Evolutionary conservation across 2,329 filamentous ascomycete genomes (phyloP).

Genomic region (Fusarium concolor): DNA sequence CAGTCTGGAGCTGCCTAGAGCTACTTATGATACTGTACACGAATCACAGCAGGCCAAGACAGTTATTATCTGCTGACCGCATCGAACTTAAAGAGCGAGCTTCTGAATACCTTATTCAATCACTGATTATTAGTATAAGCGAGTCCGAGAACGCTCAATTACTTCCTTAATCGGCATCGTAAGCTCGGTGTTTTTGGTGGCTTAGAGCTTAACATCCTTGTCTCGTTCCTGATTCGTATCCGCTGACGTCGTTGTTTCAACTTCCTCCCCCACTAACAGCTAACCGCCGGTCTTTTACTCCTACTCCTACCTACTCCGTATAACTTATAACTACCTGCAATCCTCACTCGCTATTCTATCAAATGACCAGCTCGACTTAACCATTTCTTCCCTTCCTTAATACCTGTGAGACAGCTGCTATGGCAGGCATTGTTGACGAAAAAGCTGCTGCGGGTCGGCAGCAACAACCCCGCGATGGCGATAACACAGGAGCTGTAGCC

Average conservation of each 20-base stretch:
- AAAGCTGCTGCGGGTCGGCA: slow-evolving; percentile 41
- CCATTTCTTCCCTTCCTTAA: background rate
- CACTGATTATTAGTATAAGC: too few relatives aligned
- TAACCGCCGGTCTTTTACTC: background rate
- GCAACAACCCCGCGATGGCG: slow-evolving; percentile 26
- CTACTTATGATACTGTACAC: background rate
- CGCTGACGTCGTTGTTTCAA: slow-evolving; percentile 33
- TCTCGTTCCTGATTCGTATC: slow-evolving; percentile 24
- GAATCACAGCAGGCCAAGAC: background rate
- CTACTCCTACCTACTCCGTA: background rate
- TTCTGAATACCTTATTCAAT: too few relatives aligned
- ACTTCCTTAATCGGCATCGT: slow-evolving; percentile 8
- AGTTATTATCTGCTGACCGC: background rate
- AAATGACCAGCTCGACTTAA: slow-evolving; percentile 3
- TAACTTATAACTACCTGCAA: slow-evolving; percentile 7
- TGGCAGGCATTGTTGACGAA: slow-evolving; percentile 48
- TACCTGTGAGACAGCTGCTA: slow-evolving; percentile 19
- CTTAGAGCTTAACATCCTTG: slow-evolving; percentile 14
- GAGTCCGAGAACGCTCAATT: background rate
- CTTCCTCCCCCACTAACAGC: slow-evolving; percentile 19
- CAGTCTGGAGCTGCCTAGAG: too few relatives aligned
- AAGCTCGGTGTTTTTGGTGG: slow-evolving; percentile 4
- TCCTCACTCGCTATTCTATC: background rate
- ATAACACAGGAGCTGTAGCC: slow-evolving; percentile 47
- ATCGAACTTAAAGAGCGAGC: too few relatives aligned